These are phyloP conservation scores for Arthroderma sp. DNA, from an alignment of 2,329 filamentous ascomycete genomes.

Conservation along the genomic window DNA sequence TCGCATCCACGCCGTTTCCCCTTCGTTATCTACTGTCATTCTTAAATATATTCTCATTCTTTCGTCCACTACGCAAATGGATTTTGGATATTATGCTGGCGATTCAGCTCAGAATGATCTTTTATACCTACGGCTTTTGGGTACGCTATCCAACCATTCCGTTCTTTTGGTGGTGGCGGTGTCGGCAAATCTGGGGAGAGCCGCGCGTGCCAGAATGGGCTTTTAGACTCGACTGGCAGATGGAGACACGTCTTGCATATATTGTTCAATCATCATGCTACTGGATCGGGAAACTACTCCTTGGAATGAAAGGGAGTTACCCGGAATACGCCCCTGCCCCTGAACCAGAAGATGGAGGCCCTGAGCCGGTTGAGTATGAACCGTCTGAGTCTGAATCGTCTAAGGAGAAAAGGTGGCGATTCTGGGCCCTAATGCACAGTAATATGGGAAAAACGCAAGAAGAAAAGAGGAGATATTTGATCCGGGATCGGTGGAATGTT, in stretches of 20 bases:
- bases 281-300: conserved; percentile 1
- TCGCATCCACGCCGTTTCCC: conserved; percentile 1
- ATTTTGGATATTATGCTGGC: conserved; percentile 5
- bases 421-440: too few species aligned
- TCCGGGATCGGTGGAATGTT: too few species aligned
- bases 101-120: conserved; percentile 3
- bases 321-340: background rate
- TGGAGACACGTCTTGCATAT: background rate
- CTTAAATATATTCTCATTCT: background rate
- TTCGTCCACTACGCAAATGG: background rate
- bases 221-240: background rate
- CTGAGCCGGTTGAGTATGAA: too few species aligned
- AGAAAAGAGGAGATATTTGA: too few species aligned
- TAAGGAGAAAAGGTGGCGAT: too few species aligned
- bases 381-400: too few species aligned
- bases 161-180: background rate
- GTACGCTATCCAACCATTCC: conserved; percentile 4
- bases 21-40: background rate
- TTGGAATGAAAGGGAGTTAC: conserved; percentile 6
- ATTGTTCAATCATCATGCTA: background rate
- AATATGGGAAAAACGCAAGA: too few species aligned
- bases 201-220: background rate
- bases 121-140: conserved; percentile 4
- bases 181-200: conserved; percentile 2
- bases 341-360: background rate